A percentile compares a stretch with the other conserved stretches of the same genome.
These are phyloP conservation scores for Mycena sp. DNA, from an alignment of 1,284 basidiomycete species.

Conservation along the genomic window DNA sequence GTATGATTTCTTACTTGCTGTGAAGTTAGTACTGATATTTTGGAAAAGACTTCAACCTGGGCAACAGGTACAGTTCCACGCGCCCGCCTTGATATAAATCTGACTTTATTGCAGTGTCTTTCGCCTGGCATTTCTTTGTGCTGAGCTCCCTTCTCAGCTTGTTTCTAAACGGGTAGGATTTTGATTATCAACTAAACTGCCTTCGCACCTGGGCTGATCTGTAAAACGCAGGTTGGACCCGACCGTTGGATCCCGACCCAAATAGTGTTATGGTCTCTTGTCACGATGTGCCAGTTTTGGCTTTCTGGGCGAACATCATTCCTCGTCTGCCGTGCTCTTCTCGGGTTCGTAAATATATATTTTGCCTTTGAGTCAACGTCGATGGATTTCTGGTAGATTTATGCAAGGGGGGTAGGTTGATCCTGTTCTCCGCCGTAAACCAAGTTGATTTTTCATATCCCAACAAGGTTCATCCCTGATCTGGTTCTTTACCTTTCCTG, in stretches of 20 bases:
- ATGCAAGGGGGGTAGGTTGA: conserved; percentile 64
- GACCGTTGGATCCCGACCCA: conserved; percentile 76
- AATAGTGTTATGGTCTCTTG: conserved; percentile 49
- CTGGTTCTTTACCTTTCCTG: conserved; percentile 74
- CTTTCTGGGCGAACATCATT: conserved; percentile 65
- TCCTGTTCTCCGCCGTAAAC: not conserved
- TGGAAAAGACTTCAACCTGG: conserved; percentile 66
- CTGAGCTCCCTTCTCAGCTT: conserved; percentile 78
- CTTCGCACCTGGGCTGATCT: conserved; percentile 20
- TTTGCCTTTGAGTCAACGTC: not conserved
- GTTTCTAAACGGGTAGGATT: conserved; percentile 69
- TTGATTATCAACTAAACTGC: too few relatives aligned
- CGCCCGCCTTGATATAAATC: not conserved
- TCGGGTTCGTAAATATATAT: conserved; percentile 45
- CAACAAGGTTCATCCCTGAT: conserved; percentile 70
- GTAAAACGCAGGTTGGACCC: conserved; percentile 57
- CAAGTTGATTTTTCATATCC: conserved; percentile 21
- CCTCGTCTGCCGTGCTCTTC: conserved; percentile 52
- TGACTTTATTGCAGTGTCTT: conserved; percentile 43
- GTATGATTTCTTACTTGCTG: conserved; percentile 31
- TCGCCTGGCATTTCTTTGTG: conserved; percentile 65
- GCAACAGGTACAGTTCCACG: conserved; percentile 51
- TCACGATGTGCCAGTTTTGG: conserved; percentile 66
- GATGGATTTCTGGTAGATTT: conserved; percentile 46
- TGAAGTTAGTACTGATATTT: not conserved